Conservation (phyloP, 257 asterid genomes). For the Salvia splendens region DNA sequence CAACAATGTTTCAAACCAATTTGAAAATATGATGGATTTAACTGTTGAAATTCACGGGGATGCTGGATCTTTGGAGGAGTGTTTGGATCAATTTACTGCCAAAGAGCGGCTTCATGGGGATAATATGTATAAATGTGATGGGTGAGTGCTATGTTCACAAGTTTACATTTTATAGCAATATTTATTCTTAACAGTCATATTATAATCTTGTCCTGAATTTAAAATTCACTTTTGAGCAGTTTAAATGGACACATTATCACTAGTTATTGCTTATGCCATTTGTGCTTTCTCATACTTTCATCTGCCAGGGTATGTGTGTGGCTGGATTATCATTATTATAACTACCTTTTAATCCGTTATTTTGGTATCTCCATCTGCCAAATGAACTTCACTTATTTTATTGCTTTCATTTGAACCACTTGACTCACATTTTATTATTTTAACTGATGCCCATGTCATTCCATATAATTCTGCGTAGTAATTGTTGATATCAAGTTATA, state of each 20-base stretch:
- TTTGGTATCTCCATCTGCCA: too few relatives aligned
- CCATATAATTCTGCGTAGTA: background rate
- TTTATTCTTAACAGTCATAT: constrained; percentile 8
- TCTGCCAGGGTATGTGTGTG: too few relatives aligned
- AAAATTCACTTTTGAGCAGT: constrained; percentile 9
- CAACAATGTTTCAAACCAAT: constrained; percentile 79
- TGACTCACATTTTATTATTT: background rate
- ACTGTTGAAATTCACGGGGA: constrained; percentile 98
- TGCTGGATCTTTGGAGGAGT: constrained; percentile 92
- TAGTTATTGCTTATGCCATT: background rate
- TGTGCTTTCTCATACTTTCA: background rate
- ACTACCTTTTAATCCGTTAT: too few relatives aligned
- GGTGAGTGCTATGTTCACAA: constrained; percentile 51
- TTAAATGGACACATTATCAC: background rate
- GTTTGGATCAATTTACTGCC: constrained; percentile 95
- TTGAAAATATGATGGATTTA: constrained; percentile 98
- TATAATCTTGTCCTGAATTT: background rate
- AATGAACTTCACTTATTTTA: background rate
- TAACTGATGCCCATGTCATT: background rate
- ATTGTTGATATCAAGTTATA: constrained; percentile 16
- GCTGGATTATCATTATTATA: too few relatives aligned
- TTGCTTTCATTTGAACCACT: background rate
- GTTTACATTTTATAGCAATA: constrained; percentile 3
- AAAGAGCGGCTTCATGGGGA: constrained; percentile 95
- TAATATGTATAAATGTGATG: constrained; percentile 96